Base-by-base conservation (phyloP, 441 rosid species). In the Euphorbia corollata region DNA sequence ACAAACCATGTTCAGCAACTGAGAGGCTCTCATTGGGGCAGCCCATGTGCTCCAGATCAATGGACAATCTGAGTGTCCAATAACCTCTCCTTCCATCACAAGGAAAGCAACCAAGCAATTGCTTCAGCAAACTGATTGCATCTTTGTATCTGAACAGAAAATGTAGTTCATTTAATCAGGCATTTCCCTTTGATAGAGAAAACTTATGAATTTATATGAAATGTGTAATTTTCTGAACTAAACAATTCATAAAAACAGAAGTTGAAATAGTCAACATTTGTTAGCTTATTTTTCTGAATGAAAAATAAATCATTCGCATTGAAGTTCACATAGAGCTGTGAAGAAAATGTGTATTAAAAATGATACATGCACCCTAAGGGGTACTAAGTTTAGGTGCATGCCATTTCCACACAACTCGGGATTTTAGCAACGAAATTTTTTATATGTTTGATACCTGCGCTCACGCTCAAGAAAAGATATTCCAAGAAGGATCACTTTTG, bases 41-140 rank as follows among this genome's bases (percentile, higher is more conserved):
- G 64, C 91, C 90, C 54, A 81, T 71, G 75, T 87, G 96, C 79
- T 87, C 97, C 76, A 93, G 81, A 81, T 93, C 90, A 70, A 87
- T 77, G 20, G 97, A 89, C 79, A 93, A 79, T 73, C 98, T 83
- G 12, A 93, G 82, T 51, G 88, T 90, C 98, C 98, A 93, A 75
- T 82, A 83, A 72, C 98, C 98, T 83, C 95, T 87, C 82, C 97
- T 86, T 73, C 84, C 75, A 70, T 91, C 97, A 78, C 78, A 85
- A 32, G 66, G 65, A 66, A 89, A 91, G 72, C 77, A 75, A 77
- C 61, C 68, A 47, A 93, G 93, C 78, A 91, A 70, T 63, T 71
- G 77, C 74, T 81, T 86, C 79, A 89, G 82, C 60, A 85, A 80
- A 74, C 64, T 59, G 71, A 82, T 68, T 9, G 97, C 91, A 47